phyloP scores from a whole-genome alignment of 2,329 filamentous ascomycete species.

The Aspergillus proliferans region DNA sequence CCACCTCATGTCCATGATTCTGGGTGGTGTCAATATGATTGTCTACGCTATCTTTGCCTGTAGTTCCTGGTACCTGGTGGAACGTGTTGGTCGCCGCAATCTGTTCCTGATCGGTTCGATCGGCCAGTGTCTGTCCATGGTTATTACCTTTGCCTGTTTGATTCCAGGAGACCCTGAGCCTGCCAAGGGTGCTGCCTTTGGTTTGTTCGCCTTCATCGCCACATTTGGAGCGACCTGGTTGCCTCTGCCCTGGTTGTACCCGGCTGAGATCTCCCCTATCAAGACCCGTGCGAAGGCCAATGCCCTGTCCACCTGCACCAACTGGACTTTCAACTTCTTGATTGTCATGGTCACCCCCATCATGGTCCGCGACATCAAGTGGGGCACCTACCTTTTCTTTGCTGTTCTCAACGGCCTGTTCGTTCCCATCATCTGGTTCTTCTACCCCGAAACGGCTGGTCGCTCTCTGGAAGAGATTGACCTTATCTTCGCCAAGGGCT shows the following conservation, averaged over 20 bases:
- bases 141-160: constrained; percentile 19
- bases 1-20: constrained; percentile 37
- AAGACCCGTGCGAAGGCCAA: constrained; percentile 50
- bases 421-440: constrained; percentile 25
- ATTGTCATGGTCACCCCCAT: constrained; percentile 29
- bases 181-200: constrained; percentile 18
- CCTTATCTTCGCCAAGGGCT: neutral
- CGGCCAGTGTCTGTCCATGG: constrained; percentile 22
- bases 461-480: constrained; percentile 28
- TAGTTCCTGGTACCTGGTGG: neutral
- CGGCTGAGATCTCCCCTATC: constrained; percentile 44
- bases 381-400: constrained; percentile 30
- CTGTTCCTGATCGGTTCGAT: constrained; percentile 12
- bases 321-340: constrained; percentile 48
- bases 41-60: constrained; percentile 11
- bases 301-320: constrained; percentile 43
- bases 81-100: neutral
- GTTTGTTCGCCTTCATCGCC: constrained; percentile 60
- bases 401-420: constrained; percentile 18
- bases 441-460: constrained; percentile 25
- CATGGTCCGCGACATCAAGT: constrained; percentile 21
- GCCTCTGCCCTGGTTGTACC: constrained; percentile 51
- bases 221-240: constrained; percentile 59
- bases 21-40: constrained; percentile 44
- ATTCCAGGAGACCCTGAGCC: constrained; percentile 7